phyloP scores from a whole-genome alignment of 1,139 yeast genomes.

The Saccharomyces pastorianus region DNA sequence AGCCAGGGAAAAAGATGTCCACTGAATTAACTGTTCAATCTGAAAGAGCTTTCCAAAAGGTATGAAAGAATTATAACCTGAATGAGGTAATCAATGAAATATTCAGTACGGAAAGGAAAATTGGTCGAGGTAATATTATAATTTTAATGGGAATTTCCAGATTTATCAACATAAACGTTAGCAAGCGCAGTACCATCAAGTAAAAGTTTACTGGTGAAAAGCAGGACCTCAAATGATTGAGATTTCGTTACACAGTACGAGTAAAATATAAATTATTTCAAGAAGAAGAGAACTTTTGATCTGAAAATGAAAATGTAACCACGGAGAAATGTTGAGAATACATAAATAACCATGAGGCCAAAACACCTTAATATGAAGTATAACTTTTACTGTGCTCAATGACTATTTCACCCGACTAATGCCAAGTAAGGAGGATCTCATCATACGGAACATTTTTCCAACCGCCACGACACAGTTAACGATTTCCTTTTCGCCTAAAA shows the following conservation, averaged over 20 bases:
- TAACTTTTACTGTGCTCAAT: neutral
- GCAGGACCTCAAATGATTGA: neutral
- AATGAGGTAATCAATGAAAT: neutral
- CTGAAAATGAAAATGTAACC: neutral
- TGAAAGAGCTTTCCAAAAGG: constrained; percentile 99
- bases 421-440: neutral
- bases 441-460: neutral
- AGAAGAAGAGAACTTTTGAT: neutral
- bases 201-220: too few species aligned
- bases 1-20: constrained; percentile 60
- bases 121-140: neutral
- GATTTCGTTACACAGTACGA: neutral
- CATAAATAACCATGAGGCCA: neutral
- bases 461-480: neutral
- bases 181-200: neutral
- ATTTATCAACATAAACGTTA: too few species aligned
- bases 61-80: constrained; percentile 38
- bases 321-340: neutral
- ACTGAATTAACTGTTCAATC: constrained; percentile 99
- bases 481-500: neutral
- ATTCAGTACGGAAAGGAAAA: neutral
- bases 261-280: neutral
- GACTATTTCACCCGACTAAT: neutral
- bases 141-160: neutral
- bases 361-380: neutral